These are phyloP conservation scores for Cordyceps fumosorosea DNA, from an alignment of 2,329 filamentous ascomycete species.

Conservation along the genomic window DNA sequence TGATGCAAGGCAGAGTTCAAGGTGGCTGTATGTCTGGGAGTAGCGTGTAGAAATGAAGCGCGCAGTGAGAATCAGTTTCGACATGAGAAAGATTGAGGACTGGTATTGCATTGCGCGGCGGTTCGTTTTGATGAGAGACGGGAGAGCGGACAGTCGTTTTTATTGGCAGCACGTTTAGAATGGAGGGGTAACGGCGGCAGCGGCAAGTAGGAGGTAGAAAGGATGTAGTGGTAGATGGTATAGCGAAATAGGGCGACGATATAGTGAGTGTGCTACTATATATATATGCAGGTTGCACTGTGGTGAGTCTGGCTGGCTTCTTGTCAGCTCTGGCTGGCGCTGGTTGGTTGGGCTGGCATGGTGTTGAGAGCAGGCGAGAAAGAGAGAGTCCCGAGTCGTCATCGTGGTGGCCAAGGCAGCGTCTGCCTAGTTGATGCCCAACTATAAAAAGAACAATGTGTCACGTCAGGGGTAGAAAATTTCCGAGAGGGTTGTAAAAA, in stretches of 20 bases:
- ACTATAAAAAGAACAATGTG: constrained; percentile 5
- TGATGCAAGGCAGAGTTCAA: not conserved
- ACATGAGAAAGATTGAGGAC: not conserved
- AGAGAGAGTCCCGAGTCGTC: not conserved
- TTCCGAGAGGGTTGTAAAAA: not conserved
- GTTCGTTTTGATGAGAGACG: not conserved
- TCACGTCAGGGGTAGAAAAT: not conserved
- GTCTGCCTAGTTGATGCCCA: constrained; percentile 10
- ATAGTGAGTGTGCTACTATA: constrained; percentile 9
- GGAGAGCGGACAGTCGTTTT: not conserved
- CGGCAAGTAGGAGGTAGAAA: not conserved
- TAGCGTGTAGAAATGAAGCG: not conserved
- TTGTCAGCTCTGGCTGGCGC: not conserved
- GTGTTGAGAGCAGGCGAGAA: not conserved
- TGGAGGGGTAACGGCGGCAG: constrained; percentile 5
- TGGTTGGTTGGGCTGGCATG: constrained; percentile 7
- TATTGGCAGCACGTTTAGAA: not conserved
- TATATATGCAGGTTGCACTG: constrained; percentile 11
- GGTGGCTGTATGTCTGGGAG: not conserved
- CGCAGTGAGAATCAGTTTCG: not conserved
- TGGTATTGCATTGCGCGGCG: constrained; percentile 8
- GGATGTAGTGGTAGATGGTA: not conserved
- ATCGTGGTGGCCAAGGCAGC: not conserved
- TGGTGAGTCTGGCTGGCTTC: not conserved
- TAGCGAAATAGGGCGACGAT: not conserved